Evolutionary conservation across 192 early-diverging fungal species (phyloP).

Genomic region (Umbelopsis sp.): DNA sequence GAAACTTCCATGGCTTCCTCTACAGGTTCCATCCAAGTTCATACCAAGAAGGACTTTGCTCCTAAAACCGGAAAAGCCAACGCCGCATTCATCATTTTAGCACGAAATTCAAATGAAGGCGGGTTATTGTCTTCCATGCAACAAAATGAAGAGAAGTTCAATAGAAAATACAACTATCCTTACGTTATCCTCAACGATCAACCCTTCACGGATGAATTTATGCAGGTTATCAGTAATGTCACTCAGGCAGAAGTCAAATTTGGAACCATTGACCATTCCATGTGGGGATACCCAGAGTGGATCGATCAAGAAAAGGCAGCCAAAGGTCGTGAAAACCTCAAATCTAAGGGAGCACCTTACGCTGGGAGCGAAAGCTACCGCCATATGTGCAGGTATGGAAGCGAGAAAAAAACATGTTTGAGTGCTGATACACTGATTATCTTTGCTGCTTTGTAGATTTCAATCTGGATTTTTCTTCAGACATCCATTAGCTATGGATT

Average conservation of each 20-base stretch:
- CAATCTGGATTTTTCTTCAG: constrained; percentile 59
- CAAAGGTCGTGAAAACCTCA: constrained; percentile 56
- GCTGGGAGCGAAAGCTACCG: constrained; percentile 75
- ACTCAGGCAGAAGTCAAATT: constrained; percentile 60
- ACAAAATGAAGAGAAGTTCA: constrained; percentile 75
- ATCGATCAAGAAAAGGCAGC: constrained; percentile 70
- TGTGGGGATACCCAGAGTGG: constrained; percentile 77
- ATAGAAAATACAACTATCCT: constrained; percentile 74
- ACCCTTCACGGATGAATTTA: constrained; percentile 76
- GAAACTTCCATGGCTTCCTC: too few species aligned
- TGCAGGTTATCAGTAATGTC: constrained; percentile 43
- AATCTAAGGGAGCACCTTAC: constrained; percentile 59
- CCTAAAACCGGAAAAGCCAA: constrained; percentile 37
- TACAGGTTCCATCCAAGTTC: too few species aligned
- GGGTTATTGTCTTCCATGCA: constrained; percentile 57
- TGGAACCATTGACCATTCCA: constrained; percentile 67
- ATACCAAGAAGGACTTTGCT: not conserved
- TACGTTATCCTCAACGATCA: constrained; percentile 85
- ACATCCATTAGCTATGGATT: constrained; percentile 52
- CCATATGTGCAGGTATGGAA: constrained; percentile 87
- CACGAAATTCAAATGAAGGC: constrained; percentile 66
- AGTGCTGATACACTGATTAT: too few species aligned
- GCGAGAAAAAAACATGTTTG: too few species aligned
- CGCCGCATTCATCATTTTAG: constrained; percentile 72
- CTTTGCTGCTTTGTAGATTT: constrained; percentile 37